These are phyloP conservation scores for Limtongia smithiae DNA, from an alignment of 805 yeast species.

Conservation along the genomic window DNA sequence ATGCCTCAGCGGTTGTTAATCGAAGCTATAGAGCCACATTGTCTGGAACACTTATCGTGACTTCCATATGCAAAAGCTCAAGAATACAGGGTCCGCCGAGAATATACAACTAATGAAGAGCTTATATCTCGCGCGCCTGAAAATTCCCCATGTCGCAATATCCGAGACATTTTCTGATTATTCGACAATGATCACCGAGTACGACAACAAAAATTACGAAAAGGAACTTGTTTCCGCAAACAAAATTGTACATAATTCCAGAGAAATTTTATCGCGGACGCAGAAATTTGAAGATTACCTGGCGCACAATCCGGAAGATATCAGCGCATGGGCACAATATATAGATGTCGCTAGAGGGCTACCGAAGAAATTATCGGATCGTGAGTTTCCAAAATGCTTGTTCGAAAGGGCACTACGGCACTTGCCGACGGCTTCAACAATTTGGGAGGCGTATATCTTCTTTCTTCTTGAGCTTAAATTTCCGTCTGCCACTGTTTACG, in stretches of 20 bases:
- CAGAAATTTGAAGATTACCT: conserved; percentile 28
- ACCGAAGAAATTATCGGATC: conserved; percentile 23
- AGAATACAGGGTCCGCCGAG: conserved; percentile 5
- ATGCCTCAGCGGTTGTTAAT: neutral
- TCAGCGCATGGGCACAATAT: conserved; percentile 31
- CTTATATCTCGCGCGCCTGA: conserved; percentile 30
- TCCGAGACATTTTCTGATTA: conserved; percentile 33
- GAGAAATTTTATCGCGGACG: conserved; percentile 10
- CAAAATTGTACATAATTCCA: conserved; percentile 25
- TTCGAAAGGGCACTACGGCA: conserved; percentile 33
- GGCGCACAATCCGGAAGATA: neutral
- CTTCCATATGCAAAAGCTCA: conserved; percentile 1
- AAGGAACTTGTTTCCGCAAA: conserved; percentile 31
- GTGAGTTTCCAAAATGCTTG: conserved; percentile 24
- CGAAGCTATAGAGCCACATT: conserved; percentile 16
- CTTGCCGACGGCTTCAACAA: conserved; percentile 20
- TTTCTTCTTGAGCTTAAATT: conserved; percentile 27
- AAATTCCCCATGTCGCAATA: conserved; percentile 31
- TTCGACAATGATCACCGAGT: conserved; percentile 32
- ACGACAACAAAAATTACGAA: conserved; percentile 32
- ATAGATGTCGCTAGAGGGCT: conserved; percentile 29
- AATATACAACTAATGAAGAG: conserved; percentile 10
- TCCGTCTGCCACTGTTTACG: conserved; percentile 3
- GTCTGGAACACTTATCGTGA: conserved; percentile 30
- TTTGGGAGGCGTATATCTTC: conserved; percentile 35